These are phyloP conservation scores for Salix suchowensis DNA, from an alignment of 345 rosid species.

Conservation along the genomic window DNA sequence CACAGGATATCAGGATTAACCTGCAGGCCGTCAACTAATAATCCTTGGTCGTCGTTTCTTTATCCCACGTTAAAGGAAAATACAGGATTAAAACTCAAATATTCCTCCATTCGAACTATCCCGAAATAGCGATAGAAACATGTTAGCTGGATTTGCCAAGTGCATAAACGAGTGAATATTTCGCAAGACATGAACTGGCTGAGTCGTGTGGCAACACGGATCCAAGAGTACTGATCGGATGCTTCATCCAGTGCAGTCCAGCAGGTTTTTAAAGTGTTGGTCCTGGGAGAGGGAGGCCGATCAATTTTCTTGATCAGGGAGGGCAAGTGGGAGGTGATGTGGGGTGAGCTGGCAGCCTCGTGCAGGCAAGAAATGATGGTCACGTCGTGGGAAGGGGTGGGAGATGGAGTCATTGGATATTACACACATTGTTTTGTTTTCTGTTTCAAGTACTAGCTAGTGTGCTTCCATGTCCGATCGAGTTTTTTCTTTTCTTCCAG, in stretches of 20 bases:
- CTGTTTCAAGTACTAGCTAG: no score
- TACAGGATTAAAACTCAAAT: neutral
- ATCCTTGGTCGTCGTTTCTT: neutral
- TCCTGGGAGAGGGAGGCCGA: neutral
- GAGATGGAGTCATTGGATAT: neutral
- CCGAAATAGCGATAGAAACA: neutral
- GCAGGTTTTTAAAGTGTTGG: no score
- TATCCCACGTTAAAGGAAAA: no score
- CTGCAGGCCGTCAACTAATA: no score
- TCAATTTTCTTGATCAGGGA: neutral
- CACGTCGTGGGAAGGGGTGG: conserved; percentile 19
- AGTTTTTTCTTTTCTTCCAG: no score
- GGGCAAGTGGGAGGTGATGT: neutral
- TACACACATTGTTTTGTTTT: neutral
- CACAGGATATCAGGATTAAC: no score
- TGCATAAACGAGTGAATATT: no score
- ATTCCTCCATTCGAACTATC: neutral
- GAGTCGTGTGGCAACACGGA: no score
- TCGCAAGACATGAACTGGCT: no score
- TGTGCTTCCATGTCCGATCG: neutral
- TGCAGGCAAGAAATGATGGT: conserved; percentile 31
- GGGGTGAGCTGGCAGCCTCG: conserved; percentile 30
- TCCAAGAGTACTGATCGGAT: no score
- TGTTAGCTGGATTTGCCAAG: neutral
- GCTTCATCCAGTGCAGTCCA: no score